A percentile compares a stretch with the other conserved stretches of the same genome.
Conservation (phyloP, 495 filamentous ascomycete genomes). For the Cairneyella variabilis region DNA sequence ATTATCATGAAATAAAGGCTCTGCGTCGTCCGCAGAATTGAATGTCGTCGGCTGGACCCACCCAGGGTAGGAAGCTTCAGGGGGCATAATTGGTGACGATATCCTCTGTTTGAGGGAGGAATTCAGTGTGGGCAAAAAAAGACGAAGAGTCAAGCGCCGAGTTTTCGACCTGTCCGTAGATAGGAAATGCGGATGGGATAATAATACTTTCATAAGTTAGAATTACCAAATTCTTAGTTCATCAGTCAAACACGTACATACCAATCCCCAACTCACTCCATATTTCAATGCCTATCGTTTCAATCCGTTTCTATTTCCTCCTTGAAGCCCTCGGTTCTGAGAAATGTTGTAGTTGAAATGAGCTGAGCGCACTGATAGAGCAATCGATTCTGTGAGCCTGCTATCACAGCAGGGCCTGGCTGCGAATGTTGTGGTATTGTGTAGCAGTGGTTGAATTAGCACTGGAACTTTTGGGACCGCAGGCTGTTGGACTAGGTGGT, state of each 20-base stretch:
- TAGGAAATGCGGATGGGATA: neutral
- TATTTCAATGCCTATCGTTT: neutral
- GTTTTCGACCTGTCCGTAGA: neutral
- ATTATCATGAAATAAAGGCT: neutral
- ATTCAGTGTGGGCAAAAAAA: neutral
- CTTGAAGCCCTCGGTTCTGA: neutral
- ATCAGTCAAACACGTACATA: neutral
- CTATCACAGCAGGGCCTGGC: neutral
- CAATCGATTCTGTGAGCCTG: neutral
- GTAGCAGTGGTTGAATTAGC: neutral
- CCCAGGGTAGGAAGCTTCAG: neutral
- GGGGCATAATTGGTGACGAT: neutral
- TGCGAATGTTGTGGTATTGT: neutral
- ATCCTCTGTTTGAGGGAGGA: neutral
- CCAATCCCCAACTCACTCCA: neutral
- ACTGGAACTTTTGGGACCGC: neutral
- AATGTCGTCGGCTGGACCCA: neutral
- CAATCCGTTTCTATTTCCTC: neutral
- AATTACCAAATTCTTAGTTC: neutral
- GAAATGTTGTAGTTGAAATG: neutral
- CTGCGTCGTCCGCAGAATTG: neutral
- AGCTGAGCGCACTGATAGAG: neutral
- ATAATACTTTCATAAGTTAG: constrained; percentile 4
- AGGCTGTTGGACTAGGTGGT: too few species aligned
- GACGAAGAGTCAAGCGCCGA: neutral